phyloP scores from a whole-genome alignment of 2,329 filamentous ascomycete genomes.

The Aspergillus quadricinctus region DNA sequence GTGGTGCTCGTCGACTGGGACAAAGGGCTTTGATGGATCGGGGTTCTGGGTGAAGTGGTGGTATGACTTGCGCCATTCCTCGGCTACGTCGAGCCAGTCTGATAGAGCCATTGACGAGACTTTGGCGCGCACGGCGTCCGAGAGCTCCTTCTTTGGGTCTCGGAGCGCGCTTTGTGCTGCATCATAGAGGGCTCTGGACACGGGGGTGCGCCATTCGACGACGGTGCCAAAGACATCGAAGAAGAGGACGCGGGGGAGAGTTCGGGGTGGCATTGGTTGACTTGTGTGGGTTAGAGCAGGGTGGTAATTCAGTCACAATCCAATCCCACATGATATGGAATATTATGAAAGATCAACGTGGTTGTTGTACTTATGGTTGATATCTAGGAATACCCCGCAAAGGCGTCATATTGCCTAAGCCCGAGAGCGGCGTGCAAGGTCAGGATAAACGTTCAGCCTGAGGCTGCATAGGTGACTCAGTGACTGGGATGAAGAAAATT shows the following conservation, averaged over 20 bases:
- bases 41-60: conserved; percentile 52
- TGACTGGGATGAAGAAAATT: too few species aligned
- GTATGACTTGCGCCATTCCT: conserved; percentile 67
- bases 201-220: conserved; percentile 70
- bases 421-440: neutral
- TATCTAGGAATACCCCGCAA: neutral
- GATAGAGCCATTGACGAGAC: conserved; percentile 49
- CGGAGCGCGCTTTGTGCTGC: conserved; percentile 49
- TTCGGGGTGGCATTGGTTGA: neutral
- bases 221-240: conserved; percentile 52
- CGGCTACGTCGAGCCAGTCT: conserved; percentile 63
- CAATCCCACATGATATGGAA: neutral
- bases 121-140: conserved; percentile 45
- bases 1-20: conserved; percentile 70
- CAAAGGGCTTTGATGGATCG: conserved; percentile 48
- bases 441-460: neutral
- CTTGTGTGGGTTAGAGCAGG: neutral
- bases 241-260: conserved; percentile 24
- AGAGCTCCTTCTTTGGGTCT: conserved; percentile 42
- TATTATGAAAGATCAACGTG: conserved; percentile 17
- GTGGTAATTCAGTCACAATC: neutral
- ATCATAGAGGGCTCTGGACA: conserved; percentile 55
- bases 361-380: neutral
- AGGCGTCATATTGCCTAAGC: neutral
- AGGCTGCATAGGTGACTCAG: neutral